Evolutionary conservation across 768 basidiomycete species (phyloP).

Genomic region (Podaxis sp.): DNA sequence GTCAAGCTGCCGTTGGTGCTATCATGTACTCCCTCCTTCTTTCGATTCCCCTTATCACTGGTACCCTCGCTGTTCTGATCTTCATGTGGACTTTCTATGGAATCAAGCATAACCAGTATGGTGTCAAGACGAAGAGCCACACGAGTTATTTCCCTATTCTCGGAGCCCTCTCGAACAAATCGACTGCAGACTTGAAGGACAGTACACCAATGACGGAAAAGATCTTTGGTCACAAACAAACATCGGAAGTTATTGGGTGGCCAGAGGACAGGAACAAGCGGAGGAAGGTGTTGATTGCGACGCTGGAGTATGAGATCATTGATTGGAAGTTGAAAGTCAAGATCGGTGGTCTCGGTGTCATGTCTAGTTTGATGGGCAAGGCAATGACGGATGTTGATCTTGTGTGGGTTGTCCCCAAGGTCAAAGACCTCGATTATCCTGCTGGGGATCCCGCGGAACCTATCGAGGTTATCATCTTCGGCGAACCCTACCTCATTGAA

Average conservation of each 20-base stretch:
- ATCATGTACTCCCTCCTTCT: slow-evolving; percentile 87
- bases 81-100: slow-evolving; percentile 98
- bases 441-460: slow-evolving; percentile 89
- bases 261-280: slow-evolving; percentile 91
- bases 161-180: slow-evolving; percentile 61
- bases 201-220: slow-evolving; percentile 66
- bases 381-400: slow-evolving; percentile 97
- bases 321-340: slow-evolving; percentile 99
- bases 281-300: slow-evolving; percentile 87
- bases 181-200: slow-evolving; percentile 72
- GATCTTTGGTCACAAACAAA: slow-evolving; percentile 63
- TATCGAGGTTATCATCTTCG: slow-evolving; percentile 95
- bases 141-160: slow-evolving; percentile 90
- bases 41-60: slow-evolving; percentile 83
- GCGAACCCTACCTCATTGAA: slow-evolving; percentile 93
- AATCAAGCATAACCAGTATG: slow-evolving; percentile 92
- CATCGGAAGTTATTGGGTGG: slow-evolving; percentile 89
- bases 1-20: slow-evolving; percentile 76
- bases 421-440: slow-evolving; percentile 93
- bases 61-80: slow-evolving; percentile 73
- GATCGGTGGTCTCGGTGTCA: slow-evolving; percentile 96
- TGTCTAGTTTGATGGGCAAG: slow-evolving; percentile 97
- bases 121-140: slow-evolving; percentile 70
- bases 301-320: slow-evolving; percentile 94
- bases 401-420: slow-evolving; percentile 92